A percentile compares a stretch with the other conserved stretches of the same genome.
phyloP scores from a whole-genome alignment of 495 filamentous ascomycete genomes.

The Neurospora sublineolata region DNA sequence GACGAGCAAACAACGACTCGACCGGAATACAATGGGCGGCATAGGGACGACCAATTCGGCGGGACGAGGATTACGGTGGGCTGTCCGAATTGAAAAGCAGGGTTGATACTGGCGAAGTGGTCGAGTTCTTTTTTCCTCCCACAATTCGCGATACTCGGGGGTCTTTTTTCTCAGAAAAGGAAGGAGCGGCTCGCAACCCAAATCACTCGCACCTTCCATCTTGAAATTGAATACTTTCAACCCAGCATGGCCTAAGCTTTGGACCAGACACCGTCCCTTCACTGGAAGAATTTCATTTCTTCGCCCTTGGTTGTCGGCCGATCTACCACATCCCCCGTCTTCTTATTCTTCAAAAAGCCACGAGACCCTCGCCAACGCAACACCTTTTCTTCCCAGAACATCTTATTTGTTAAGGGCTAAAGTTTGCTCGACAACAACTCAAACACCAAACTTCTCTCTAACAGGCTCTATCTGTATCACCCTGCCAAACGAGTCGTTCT shows the following conservation, averaged over 20 bases:
- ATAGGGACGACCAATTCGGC: background rate
- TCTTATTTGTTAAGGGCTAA: background rate
- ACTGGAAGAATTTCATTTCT: background rate
- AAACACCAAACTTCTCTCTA: background rate
- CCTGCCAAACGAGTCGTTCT: background rate
- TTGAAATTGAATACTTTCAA: background rate
- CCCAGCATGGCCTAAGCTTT: background rate
- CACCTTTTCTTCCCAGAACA: background rate
- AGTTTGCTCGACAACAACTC: background rate
- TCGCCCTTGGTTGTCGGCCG: background rate
- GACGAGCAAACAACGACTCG: background rate
- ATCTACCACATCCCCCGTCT: background rate
- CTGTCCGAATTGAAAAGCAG: background rate
- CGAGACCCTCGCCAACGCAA: background rate
- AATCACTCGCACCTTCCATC: background rate
- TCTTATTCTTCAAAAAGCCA: background rate
- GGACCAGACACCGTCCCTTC: background rate
- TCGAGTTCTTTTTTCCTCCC: background rate
- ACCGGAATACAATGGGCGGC: background rate
- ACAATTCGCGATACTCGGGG: background rate
- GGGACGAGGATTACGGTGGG: background rate
- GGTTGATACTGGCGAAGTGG: background rate
- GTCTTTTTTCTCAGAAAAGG: background rate
- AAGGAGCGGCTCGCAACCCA: background rate
- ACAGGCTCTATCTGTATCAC: background rate